Conservation (phyloP, 2,329 filamentous ascomycete genomes). For the Dryadomyces quercus-mongolicae region DNA sequence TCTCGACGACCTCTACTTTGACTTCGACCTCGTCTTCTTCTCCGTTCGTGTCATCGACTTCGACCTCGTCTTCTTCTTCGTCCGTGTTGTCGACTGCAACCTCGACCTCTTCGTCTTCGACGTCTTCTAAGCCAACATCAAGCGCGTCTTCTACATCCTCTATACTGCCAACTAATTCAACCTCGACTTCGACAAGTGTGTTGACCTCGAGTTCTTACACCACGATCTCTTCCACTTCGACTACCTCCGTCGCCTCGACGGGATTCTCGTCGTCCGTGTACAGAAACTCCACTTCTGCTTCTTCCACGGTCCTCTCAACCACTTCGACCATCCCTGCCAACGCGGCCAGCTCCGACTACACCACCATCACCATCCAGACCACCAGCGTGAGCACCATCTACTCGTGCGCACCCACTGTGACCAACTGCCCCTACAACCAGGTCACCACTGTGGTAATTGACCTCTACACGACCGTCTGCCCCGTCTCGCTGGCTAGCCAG, state of each 20-base stretch:
- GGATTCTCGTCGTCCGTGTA: constrained; percentile 8
- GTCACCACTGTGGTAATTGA: constrained; percentile 12
- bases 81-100: constrained; percentile 15
- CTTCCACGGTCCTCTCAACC: not conserved
- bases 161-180: not conserved
- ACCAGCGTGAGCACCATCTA: constrained; percentile 20
- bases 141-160: too few species aligned
- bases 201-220: constrained; percentile 19
- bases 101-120: not conserved
- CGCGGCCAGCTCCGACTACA: not conserved
- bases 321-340: not conserved
- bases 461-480: constrained; percentile 14
- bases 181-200: constrained; percentile 15
- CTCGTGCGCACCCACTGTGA: constrained; percentile 13
- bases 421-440: constrained; percentile 12
- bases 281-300: not conserved
- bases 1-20: not conserved
- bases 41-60: not conserved
- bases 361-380: constrained; percentile 26
- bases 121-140: too few species aligned
- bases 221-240: constrained; percentile 8
- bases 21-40: not conserved
- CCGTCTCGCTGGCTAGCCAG: constrained; percentile 1
- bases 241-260: constrained; percentile 13
- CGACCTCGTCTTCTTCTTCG: constrained; percentile 17